Evolutionary conservation across 1,139 yeast species (phyloP).

Genomic region (Kodamaea derodonti): DNA sequence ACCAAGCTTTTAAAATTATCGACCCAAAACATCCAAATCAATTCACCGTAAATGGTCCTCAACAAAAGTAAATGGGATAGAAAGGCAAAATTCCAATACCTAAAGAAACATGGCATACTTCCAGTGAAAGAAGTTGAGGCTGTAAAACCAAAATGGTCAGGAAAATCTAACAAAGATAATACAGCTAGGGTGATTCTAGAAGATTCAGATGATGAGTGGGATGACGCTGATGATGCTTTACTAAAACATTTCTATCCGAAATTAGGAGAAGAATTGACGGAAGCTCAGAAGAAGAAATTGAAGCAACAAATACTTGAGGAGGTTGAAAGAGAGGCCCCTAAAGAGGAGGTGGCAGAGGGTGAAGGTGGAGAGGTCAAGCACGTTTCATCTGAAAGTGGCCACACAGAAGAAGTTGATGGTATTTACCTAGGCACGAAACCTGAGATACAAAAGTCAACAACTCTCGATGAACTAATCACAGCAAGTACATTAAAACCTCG

Average conservation of each 20-base stretch:
- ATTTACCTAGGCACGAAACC: slow-evolving; percentile 33
- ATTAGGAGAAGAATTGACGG: slow-evolving; percentile 32
- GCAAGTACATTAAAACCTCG: slow-evolving; percentile 16
- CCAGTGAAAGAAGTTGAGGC: slow-evolving; percentile 11
- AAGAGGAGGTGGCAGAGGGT: slow-evolving; percentile 14
- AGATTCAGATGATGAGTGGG: slow-evolving; percentile 32
- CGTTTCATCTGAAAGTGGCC: slow-evolving; percentile 4
- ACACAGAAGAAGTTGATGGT: slow-evolving; percentile 21
- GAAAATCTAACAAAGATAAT: slow-evolving; percentile 19
- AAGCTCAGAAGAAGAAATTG: slow-evolving; percentile 35
- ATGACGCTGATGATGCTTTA: slow-evolving; percentile 42
- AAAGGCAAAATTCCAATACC: slow-evolving; percentile 37
- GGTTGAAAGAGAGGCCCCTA: slow-evolving; percentile 5
- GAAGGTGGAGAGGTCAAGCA: slow-evolving; percentile 10
- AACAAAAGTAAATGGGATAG: slow-evolving; percentile 46
- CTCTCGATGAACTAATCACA: slow-evolving; percentile 10
- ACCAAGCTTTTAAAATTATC: too few species aligned
- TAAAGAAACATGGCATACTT: slow-evolving; percentile 37
- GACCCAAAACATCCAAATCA: too few species aligned
- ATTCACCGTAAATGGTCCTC: too few species aligned
- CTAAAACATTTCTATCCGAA: slow-evolving; percentile 42
- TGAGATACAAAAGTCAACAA: background rate
- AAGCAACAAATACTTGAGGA: slow-evolving; percentile 35
- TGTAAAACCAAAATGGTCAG: slow-evolving; percentile 34
- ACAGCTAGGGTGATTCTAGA: background rate